Evolutionary conservation across 495 filamentous ascomycete genomes (phyloP), one percentile per base, ranked within the genome.

Genomic region (Parachaetomium inaequale): DNA sequence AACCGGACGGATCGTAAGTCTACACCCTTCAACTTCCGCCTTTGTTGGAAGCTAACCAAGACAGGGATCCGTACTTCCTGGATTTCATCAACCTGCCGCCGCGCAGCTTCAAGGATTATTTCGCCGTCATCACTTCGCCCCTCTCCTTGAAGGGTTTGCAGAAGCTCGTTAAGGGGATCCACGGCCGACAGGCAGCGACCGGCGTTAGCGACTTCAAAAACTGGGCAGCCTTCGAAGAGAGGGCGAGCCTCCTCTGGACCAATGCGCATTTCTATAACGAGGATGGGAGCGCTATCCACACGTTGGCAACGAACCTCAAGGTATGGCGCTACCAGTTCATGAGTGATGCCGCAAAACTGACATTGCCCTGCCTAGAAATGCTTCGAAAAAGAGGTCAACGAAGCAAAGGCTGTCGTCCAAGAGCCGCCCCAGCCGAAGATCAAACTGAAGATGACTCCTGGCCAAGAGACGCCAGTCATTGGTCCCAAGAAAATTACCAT

Each of bases 201-300:
- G 84, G 82, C n/a, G 72, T 82, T 14, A 89, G 86, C 29, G 84
- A 88, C 34, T 87, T 91, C 72, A 88, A 88, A 64, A 86, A 74
- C 25, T 96, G 92, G 92, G 74, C 85, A 45, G 79, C 84, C 4
- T 93, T 96, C 61, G 90, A 92, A 72, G 84, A 88, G 14, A 90
- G 88, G 61, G 79, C 90, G 49, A 86, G 81, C 63, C 82, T 87
- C 57, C 87, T 96, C 31, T 95, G 91, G 89, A 83, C 80, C 40
- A 96, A 96, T 75, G 93, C 92, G 5, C 85, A 87, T 53, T 83
- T 85, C 31, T 96, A 92, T 74, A 96, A 96, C 66, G 92, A 95
- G 67, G 92, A 95, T 66, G 89, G 82, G 3, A 96, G 92, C 66
- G 85, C 87, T 17, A 88, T 96, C 42, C 87, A 81, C 54, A 75